Evolutionary conservation across 106 monocot species (phyloP).

Genomic region (Triglochin maritima): DNA sequence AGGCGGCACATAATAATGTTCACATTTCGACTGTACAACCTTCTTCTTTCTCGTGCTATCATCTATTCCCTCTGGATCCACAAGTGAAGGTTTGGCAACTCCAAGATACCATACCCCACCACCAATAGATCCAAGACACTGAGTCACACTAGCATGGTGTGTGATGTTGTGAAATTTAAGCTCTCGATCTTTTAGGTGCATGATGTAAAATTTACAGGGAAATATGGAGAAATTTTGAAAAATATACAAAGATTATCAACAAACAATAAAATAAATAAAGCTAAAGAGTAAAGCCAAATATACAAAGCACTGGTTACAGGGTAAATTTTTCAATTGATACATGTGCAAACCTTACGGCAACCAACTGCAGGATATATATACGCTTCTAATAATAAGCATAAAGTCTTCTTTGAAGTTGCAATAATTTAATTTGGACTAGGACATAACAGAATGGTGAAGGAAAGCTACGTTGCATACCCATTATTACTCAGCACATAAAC

Average conservation of each 20-base stretch:
- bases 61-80: slow-evolving; percentile 17
- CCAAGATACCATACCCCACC: slow-evolving; percentile 84
- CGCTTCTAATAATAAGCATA: no score
- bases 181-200: slow-evolving; percentile 52
- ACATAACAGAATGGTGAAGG: no score
- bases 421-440: no score
- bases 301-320: no score
- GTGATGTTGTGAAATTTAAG: slow-evolving; percentile 64
- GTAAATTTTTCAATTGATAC: no score
- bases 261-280: no score
- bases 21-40: slow-evolving; percentile 28
- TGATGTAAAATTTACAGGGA: slow-evolving; percentile 67
- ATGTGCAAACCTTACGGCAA: no score
- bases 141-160: slow-evolving; percentile 95
- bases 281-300: no score
- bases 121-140: slow-evolving; percentile 81
- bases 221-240: not conserved
- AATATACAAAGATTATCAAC: not conserved
- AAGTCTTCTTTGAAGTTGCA: no score
- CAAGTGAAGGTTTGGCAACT: slow-evolving; percentile 64
- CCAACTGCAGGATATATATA: no score
- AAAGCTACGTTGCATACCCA: no score
- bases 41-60: slow-evolving; percentile 12
- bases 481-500: no score
- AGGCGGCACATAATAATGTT: slow-evolving; percentile 72